Evolutionary conservation across 2,329 filamentous ascomycete species (phyloP).

Genomic region (Trichophyton schoenleinii): DNA sequence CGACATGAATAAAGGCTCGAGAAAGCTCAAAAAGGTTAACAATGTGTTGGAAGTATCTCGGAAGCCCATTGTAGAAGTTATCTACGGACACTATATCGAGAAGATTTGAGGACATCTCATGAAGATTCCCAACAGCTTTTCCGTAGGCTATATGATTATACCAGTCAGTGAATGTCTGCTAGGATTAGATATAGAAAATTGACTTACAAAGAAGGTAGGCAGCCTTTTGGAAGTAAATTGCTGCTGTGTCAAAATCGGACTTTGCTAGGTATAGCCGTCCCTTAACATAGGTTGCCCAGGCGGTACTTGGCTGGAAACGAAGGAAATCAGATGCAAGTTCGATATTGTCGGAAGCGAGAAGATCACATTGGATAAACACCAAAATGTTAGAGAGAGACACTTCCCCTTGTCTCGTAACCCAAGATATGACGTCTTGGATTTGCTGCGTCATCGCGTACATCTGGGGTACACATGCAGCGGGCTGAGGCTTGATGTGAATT

Average conservation of each 20-base stretch:
- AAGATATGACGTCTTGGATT: constrained; percentile 34
- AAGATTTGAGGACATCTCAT: constrained; percentile 45
- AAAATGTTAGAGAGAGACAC: constrained; percentile 46
- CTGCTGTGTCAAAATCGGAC: constrained; percentile 60
- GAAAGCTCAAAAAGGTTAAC: constrained; percentile 67
- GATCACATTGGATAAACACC: constrained; percentile 55
- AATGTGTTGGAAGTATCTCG: constrained; percentile 79
- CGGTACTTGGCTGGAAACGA: constrained; percentile 47
- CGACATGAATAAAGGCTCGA: constrained; percentile 64
- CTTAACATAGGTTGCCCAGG: constrained; percentile 64
- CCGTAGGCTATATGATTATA: constrained; percentile 26
- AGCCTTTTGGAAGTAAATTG: constrained; percentile 66
- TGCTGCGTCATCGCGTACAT: constrained; percentile 33
- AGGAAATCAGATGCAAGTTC: constrained; percentile 54
- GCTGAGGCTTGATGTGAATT: constrained; percentile 31
- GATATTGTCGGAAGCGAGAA: constrained; percentile 55
- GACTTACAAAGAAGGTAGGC: constrained; percentile 68
- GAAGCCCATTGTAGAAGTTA: constrained; percentile 57
- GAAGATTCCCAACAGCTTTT: constrained; percentile 33
- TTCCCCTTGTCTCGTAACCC: constrained; percentile 41
- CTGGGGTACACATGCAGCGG: constrained; percentile 28
- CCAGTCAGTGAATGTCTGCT: constrained; percentile 5
- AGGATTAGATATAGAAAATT: neutral
- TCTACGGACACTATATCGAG: constrained; percentile 63
- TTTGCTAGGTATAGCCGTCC: constrained; percentile 64